These are phyloP conservation scores for Cyclotella atomus DNA, from an alignment of 108 stramenopile species.

Conservation along the genomic window DNA sequence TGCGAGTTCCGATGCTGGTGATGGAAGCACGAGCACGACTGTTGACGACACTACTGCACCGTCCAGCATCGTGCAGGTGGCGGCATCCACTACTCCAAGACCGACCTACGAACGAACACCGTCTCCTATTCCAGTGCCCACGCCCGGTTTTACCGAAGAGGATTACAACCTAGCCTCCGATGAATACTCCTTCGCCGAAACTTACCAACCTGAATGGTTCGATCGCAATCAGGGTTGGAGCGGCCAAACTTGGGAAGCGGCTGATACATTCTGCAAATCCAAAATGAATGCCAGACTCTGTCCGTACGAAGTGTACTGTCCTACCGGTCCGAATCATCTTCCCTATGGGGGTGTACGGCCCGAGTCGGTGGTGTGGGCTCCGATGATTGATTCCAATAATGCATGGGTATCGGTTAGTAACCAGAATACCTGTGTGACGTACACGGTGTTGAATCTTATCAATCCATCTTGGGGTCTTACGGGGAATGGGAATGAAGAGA, in stretches of 20 bases:
- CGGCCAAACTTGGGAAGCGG: conserved; percentile 11
- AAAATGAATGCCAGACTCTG: conserved; percentile 9
- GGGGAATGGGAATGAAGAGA: conserved; percentile 35
- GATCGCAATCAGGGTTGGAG: conserved; percentile 8
- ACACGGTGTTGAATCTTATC: conserved; percentile 18
- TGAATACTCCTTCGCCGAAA: conserved; percentile 6
- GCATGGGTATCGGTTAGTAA: conserved; percentile 32
- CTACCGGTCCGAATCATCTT: conserved; percentile 17
- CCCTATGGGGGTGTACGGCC: conserved; percentile 21
- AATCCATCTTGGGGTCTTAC: conserved; percentile 31
- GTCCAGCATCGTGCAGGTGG: too few relatives aligned
- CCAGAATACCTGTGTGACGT: conserved; percentile 18
- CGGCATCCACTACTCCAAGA: not conserved
- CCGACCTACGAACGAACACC: not conserved
- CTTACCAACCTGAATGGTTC: conserved; percentile 8
- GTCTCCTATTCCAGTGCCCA: not conserved
- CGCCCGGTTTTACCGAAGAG: not conserved
- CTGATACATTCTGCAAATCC: conserved; percentile 11
- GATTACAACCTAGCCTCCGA: not conserved
- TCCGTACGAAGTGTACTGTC: conserved; percentile 30
- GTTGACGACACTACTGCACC: not conserved
- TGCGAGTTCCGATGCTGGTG: not conserved
- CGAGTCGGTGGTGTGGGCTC: conserved; percentile 21
- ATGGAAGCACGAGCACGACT: not conserved
- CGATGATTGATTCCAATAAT: conserved; percentile 25